phyloP scores from a whole-genome alignment of 495 filamentous ascomycete species.

The Filosporella fistucella region DNA sequence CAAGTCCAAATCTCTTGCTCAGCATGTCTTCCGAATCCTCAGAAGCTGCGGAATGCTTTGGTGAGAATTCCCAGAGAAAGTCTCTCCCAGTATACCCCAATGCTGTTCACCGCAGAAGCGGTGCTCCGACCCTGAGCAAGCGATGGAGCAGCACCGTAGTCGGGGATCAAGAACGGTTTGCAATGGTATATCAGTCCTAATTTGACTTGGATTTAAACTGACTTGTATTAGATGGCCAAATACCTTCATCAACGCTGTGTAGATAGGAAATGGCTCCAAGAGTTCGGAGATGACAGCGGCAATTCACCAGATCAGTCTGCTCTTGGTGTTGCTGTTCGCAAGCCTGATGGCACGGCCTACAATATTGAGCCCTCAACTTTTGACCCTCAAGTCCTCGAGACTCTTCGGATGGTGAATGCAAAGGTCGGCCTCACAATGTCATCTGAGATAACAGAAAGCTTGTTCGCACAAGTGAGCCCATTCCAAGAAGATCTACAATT shows the following conservation, averaged over 20 bases:
- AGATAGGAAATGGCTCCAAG: slow-evolving; percentile 1
- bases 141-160: no score
- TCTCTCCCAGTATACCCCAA: no score
- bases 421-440: neutral
- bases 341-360: neutral
- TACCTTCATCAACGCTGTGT: slow-evolving; percentile 2
- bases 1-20: no score
- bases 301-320: neutral
- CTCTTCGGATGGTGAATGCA: neutral
- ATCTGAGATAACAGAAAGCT: neutral
- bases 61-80: no score
- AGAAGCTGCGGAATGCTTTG: no score
- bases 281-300: neutral
- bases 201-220: no score
- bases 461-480: neutral
- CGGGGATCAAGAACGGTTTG: no score
- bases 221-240: neutral
- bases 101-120: no score
- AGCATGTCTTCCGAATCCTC: no score
- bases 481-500: neutral
- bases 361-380: neutral
- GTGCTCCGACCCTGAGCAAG: no score
- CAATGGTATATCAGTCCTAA: no score
- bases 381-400: neutral
- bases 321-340: neutral